A percentile compares a stretch with the other conserved stretches of the same genome.
phyloP scores from a whole-genome alignment of 148 eudicot species.

The Heliamphora exappendiculata region DNA sequence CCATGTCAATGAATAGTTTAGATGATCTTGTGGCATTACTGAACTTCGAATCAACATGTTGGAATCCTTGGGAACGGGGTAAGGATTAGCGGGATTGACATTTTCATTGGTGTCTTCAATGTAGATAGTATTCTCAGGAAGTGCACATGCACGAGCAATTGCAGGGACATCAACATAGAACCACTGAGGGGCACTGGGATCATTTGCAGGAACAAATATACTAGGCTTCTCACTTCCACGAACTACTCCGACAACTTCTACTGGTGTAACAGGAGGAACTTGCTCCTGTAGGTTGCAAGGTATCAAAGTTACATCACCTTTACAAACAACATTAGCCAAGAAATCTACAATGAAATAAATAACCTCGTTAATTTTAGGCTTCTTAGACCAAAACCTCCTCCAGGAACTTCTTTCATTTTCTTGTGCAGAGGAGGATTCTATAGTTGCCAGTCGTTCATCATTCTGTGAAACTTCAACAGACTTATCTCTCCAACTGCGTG shows the following conservation, averaged over 20 bases:
- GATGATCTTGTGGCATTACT: constrained; percentile 97
- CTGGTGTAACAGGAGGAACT: constrained; percentile 29
- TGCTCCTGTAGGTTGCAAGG: constrained; percentile 38
- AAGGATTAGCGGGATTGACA: constrained; percentile 58
- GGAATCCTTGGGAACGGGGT: constrained; percentile 82
- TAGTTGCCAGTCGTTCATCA: constrained; percentile 21
- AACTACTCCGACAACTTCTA: constrained; percentile 76
- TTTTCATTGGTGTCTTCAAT: constrained; percentile 69
- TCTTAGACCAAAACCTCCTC: constrained; percentile 79
- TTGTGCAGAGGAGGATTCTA: constrained; percentile 21
- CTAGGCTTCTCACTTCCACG: constrained; percentile 97
- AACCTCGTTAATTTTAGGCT: constrained; percentile 42
- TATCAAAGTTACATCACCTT: not conserved
- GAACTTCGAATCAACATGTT: constrained; percentile 71
- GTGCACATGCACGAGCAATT: constrained; percentile 55
- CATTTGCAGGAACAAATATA: constrained; percentile 89
- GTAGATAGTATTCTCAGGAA: constrained; percentile 67
- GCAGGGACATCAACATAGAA: constrained; percentile 94
- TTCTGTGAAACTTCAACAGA: constrained; percentile 29
- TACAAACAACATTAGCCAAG: constrained; percentile 1
- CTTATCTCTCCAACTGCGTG: constrained; percentile 91
- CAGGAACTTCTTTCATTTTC: constrained; percentile 34
- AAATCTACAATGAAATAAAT: constrained; percentile 4
- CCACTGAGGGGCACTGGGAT: constrained; percentile 72
- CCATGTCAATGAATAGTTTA: constrained; percentile 82